A percentile compares a stretch with the other conserved stretches of the same genome.
phyloP scores from a whole-genome alignment of 1,284 basidiomycete genomes.

The Leccinum subrobustum region DNA sequence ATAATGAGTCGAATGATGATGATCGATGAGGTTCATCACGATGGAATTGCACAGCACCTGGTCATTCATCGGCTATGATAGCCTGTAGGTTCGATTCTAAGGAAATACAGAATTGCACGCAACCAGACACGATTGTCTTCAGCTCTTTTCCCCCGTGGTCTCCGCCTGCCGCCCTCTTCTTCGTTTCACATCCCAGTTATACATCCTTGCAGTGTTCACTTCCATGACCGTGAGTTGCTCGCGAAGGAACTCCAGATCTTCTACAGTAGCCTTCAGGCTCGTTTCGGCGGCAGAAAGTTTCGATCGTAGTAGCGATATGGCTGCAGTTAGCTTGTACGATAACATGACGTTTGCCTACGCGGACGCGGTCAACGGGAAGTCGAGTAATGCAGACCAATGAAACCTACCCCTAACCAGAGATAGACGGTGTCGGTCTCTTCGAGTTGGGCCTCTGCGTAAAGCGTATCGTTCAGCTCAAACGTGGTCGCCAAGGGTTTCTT shows the following conservation, averaged over 20 bases:
- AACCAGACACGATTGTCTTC: slow-evolving; percentile 1
- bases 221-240: slow-evolving; percentile 99
- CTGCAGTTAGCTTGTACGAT: slow-evolving; percentile 86
- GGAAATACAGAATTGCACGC: neutral
- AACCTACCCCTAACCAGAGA: slow-evolving; percentile 91
- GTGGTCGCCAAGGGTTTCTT: slow-evolving; percentile 74
- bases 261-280: slow-evolving; percentile 68
- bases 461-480: slow-evolving; percentile 95
- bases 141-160: slow-evolving; percentile 8
- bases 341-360: slow-evolving; percentile 95
- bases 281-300: slow-evolving; percentile 81
- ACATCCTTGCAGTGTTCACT: slow-evolving; percentile 95
- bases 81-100: neutral
- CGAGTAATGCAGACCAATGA: neutral
- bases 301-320: slow-evolving; percentile 70
- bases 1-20: no score
- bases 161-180: slow-evolving; percentile 62
- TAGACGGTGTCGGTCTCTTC: slow-evolving; percentile 88
- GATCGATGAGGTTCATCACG: no score
- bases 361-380: neutral
- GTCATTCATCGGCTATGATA: no score
- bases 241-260: slow-evolving; percentile 91
- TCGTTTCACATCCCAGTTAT: slow-evolving; percentile 94
- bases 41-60: no score
- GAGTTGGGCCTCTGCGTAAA: slow-evolving; percentile 89